Evolutionary conservation across 2,329 filamentous ascomycete genomes (phyloP).

Genomic region (Thielaviopsis populi): DNA sequence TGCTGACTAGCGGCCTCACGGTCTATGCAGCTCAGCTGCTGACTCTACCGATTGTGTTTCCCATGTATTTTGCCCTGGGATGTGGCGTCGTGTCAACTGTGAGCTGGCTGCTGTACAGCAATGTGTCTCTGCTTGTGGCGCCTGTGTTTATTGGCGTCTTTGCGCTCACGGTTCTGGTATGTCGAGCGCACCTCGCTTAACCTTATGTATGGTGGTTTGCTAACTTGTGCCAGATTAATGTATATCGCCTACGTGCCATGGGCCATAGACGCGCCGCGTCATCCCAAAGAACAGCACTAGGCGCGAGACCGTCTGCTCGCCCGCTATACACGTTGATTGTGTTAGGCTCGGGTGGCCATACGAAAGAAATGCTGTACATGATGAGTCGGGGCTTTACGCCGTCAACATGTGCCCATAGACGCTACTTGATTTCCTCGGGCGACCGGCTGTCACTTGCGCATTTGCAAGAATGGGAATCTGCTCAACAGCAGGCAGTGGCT

Average conservation of each 20-base stretch:
- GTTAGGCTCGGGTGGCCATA: conserved; percentile 86
- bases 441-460: conserved; percentile 47
- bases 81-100: not conserved
- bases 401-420: conserved; percentile 45
- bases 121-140: not conserved
- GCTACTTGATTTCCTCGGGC: conserved; percentile 11
- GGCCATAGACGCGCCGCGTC: not conserved
- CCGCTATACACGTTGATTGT: conserved; percentile 29
- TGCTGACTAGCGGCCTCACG: conserved; percentile 6
- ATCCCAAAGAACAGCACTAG: not conserved
- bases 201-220: not conserved
- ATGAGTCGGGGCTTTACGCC: conserved; percentile 45
- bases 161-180: not conserved
- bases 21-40: conserved; percentile 11
- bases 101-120: not conserved
- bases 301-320: not conserved
- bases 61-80: conserved; percentile 10
- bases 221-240: conserved; percentile 5
- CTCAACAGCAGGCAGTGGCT: not conserved
- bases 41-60: conserved; percentile 1
- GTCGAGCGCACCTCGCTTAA: not conserved
- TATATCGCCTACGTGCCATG: not conserved
- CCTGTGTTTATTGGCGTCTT: not conserved
- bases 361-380: conserved; percentile 84
- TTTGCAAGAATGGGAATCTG: conserved; percentile 38